phyloP scores from a whole-genome alignment of 1,284 basidiomycete genomes.

The Austroboletus rostrupii region DNA sequence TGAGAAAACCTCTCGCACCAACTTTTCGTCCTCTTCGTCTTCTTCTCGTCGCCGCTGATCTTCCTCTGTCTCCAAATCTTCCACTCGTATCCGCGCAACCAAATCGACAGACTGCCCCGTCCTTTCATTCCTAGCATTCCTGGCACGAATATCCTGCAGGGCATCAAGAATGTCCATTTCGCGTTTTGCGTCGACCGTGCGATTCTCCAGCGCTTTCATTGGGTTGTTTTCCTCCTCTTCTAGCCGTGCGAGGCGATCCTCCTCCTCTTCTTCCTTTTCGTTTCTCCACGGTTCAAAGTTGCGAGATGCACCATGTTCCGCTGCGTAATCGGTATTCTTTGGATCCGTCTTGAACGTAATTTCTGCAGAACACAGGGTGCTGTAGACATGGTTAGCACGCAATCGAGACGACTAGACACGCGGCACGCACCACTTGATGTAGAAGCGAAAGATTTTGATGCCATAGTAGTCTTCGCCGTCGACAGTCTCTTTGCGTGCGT shows the following conservation, averaged over 20 bases:
- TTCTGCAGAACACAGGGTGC: slow-evolving; percentile 92
- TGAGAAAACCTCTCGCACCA: slow-evolving; percentile 84
- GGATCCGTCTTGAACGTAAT: slow-evolving; percentile 99
- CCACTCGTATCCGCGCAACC: slow-evolving; percentile 49
- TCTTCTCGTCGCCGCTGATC: slow-evolving; percentile 60
- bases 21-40: slow-evolving; percentile 89
- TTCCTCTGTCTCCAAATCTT: slow-evolving; percentile 70
- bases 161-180: slow-evolving; percentile 99
- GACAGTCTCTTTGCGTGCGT: slow-evolving; percentile 97
- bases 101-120: slow-evolving; percentile 66
- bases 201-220: slow-evolving; percentile 94
- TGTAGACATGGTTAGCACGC: slow-evolving; percentile 25
- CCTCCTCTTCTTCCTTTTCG: slow-evolving; percentile 67
- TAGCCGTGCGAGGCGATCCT: slow-evolving; percentile 71
- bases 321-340: slow-evolving; percentile 92
- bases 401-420: not conserved
- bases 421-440: slow-evolving; percentile 69
- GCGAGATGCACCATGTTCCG: slow-evolving; percentile 90
- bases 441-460: slow-evolving; percentile 91
- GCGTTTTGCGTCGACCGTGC: slow-evolving; percentile 86
- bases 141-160: slow-evolving; percentile 88
- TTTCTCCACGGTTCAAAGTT: slow-evolving; percentile 95
- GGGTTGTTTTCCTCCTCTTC: slow-evolving; percentile 92
- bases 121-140: slow-evolving; percentile 89
- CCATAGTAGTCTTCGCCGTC: slow-evolving; percentile 96